Conservation (phyloP, 495 filamentous ascomycete genomes). For the Xylaria grammica region DNA sequence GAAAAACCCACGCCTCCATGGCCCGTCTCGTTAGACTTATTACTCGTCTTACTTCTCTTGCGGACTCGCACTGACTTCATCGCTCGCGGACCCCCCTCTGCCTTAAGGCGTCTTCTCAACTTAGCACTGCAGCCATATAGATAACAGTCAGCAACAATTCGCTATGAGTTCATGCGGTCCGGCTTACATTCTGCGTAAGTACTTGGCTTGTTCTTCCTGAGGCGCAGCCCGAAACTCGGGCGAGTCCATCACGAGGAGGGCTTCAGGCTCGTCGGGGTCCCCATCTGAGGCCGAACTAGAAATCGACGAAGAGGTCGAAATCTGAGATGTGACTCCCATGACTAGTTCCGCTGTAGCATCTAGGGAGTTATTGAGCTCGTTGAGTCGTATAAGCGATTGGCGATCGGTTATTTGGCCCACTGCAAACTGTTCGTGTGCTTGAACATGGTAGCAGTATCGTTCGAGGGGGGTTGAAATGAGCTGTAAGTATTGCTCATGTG, state of each 20-base stretch:
- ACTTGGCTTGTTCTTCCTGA: conserved; percentile 6
- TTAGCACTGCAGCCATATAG: conserved; percentile 1
- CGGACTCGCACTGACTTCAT: conserved; percentile 14
- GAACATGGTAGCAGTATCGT: conserved; percentile 10
- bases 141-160: conserved; percentile 1
- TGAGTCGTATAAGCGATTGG: background rate
- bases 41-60: conserved; percentile 11
- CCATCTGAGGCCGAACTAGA: background rate
- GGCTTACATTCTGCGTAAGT: conserved; percentile 15
- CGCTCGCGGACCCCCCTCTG: conserved; percentile 8
- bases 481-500: background rate
- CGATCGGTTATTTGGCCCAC: background rate
- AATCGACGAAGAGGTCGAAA: background rate
- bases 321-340: background rate
- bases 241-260: background rate
- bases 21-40: conserved; percentile 1
- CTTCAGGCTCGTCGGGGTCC: background rate
- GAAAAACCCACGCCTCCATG: background rate
- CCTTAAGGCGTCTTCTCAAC: conserved; percentile 5
- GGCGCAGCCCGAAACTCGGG: background rate
- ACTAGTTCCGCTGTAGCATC: background rate
- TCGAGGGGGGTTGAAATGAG: conserved; percentile 9
- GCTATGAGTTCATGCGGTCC: background rate
- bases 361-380: background rate
- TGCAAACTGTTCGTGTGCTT: conserved; percentile 16